Conservation (phyloP, 1,139 yeast species). For the Diutina neorugosa region DNA sequence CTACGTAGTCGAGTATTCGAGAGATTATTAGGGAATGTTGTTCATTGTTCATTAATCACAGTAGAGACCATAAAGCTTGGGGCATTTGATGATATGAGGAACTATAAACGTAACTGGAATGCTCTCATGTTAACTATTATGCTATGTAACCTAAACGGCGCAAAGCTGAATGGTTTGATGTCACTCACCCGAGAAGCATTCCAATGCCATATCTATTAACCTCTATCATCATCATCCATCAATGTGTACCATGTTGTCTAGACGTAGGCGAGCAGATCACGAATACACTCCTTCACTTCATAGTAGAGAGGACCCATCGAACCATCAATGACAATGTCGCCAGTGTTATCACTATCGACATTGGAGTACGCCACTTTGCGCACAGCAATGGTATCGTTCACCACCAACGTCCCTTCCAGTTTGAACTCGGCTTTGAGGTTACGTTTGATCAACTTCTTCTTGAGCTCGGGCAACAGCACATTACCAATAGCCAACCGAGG, state of each 20-base stretch:
- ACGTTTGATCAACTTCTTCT: slow-evolving; percentile 42
- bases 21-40: no score
- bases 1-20: no score
- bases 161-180: no score
- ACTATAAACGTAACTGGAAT: no score
- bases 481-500: slow-evolving; percentile 67
- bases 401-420: slow-evolving; percentile 86
- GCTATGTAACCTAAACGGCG: no score
- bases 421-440: slow-evolving; percentile 77
- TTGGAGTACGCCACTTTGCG: slow-evolving; percentile 47
- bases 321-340: slow-evolving; percentile 80
- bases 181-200: no score
- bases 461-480: slow-evolving; percentile 70
- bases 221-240: no score
- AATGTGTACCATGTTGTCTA: neutral
- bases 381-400: slow-evolving; percentile 66
- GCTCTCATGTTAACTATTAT: no score
- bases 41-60: no score
- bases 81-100: no score
- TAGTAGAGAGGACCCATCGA: slow-evolving; percentile 66
- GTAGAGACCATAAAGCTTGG: no score
- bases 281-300: slow-evolving; percentile 61
- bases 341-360: slow-evolving; percentile 42
- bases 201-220: neutral
- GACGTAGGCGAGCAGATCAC: slow-evolving; percentile 62